phyloP scores from a whole-genome alignment of 192 early-diverging fungal species.

The Spizellomyces punctatus region DNA sequence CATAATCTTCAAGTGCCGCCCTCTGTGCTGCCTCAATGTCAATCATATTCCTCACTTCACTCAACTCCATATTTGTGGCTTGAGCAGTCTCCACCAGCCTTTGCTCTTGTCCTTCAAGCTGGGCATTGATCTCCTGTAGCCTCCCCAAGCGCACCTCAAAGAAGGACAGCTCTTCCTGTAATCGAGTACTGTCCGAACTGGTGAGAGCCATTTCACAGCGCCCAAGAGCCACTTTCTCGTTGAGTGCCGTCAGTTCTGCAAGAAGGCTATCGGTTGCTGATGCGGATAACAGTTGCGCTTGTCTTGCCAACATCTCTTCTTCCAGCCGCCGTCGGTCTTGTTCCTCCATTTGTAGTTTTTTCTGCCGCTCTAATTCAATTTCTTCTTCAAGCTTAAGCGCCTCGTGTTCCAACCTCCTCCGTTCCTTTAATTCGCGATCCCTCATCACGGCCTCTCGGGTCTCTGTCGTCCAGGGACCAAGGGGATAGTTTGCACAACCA shows the following conservation, averaged over 20 bases:
- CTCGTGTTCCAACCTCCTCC: no score
- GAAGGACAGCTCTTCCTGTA: neutral
- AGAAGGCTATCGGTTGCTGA: neutral
- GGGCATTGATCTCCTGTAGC: neutral
- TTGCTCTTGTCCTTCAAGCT: neutral
- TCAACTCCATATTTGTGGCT: neutral
- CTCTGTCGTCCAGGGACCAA: neutral
- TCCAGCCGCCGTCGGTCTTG: neutral
- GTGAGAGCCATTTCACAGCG: neutral
- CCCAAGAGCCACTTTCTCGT: neutral
- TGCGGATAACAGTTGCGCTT: neutral
- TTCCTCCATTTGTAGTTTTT: neutral
- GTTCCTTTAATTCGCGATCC: no score
- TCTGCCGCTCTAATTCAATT: neutral
- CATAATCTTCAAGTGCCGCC: neutral
- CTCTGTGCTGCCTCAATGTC: constrained; percentile 4
- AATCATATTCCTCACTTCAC: neutral
- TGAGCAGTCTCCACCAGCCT: neutral
- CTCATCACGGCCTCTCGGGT: neutral
- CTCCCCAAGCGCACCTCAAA: neutral
- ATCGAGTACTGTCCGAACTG: neutral
- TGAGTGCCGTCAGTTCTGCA: neutral
- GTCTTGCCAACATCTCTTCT: neutral
- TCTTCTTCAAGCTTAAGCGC: neutral
- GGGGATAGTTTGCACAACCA: neutral